Percentiles rank a stretch among this genome's conserved stretches.
These are phyloP conservation scores for Naematelia aurantialba DNA, from an alignment of 768 basidiomycete genomes.

Conservation along the genomic window DNA sequence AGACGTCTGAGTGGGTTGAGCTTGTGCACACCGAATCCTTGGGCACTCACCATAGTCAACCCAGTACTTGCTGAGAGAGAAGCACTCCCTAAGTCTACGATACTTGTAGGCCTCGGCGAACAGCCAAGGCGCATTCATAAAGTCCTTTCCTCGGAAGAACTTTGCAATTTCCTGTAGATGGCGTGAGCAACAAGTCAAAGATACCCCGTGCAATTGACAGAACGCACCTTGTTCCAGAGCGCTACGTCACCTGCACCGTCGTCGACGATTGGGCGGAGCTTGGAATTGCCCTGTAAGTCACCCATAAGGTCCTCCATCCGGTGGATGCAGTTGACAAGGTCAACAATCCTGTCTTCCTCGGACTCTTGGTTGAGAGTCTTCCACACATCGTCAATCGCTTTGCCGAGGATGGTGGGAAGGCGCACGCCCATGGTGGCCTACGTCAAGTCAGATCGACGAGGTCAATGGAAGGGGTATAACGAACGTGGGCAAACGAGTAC, in stretches of 20 bases:
- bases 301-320: conserved; percentile 86
- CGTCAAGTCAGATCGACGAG: conserved; percentile 36
- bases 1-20: conserved; percentile 58
- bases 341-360: conserved; percentile 74
- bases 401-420: conserved; percentile 89
- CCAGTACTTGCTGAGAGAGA: conserved; percentile 87
- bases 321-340: conserved; percentile 79
- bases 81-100: conserved; percentile 73
- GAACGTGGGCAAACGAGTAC: conserved; percentile 51
- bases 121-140: conserved; percentile 91
- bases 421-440: conserved; percentile 96
- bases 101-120: conserved; percentile 76
- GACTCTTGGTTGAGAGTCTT: conserved; percentile 79
- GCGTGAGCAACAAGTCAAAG: background rate
- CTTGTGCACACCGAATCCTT: background rate
- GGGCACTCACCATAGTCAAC: conserved; percentile 61
- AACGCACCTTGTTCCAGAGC: conserved; percentile 76
- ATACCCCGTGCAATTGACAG: background rate
- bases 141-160: conserved; percentile 73
- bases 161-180: conserved; percentile 68
- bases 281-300: conserved; percentile 74
- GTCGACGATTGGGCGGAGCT: conserved; percentile 80
- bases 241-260: conserved; percentile 88
- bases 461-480: conserved; percentile 64
- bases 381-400: conserved; percentile 87